Percentiles rank a stretch among this genome's conserved stretches.
Conservation (phyloP, 2,329 filamentous ascomycete species). For the Aureobasidium mangrovei region DNA sequence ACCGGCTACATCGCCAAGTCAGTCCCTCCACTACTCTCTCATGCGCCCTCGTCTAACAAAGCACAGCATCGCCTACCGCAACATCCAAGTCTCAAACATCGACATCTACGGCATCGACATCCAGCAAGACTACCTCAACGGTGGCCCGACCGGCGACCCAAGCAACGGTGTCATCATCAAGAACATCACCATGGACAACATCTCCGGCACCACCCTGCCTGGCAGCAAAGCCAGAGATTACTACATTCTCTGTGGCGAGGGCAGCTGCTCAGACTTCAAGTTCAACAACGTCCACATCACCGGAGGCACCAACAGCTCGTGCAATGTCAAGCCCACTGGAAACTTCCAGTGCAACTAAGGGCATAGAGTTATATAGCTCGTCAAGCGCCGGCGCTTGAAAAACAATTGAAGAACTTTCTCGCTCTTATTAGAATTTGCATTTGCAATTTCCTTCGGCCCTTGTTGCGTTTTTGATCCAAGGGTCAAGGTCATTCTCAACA, state of each 20-base stretch:
- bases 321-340: constrained; percentile 14
- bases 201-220: constrained; percentile 35
- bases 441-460: too few species aligned
- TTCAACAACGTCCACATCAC: constrained; percentile 31
- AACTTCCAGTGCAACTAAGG: constrained; percentile 1
- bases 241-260: constrained; percentile 33
- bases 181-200: constrained; percentile 31
- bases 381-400: too few species aligned
- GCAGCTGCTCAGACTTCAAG: constrained; percentile 30
- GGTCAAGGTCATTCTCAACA: too few species aligned
- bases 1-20: constrained; percentile 29
- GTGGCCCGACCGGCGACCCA: constrained; percentile 31
- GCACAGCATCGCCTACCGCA: constrained; percentile 36
- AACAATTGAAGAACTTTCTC: too few species aligned
- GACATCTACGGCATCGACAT: constrained; percentile 44
- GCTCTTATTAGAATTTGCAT: too few species aligned
- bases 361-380: too few species aligned
- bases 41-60: not conserved
- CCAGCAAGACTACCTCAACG: constrained; percentile 46
- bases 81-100: constrained; percentile 39
- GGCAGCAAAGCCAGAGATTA: constrained; percentile 27
- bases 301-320: constrained; percentile 22
- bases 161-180: constrained; percentile 42
- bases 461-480: too few species aligned
- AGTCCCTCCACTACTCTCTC: not conserved